Percentiles rank a stretch among this genome's conserved stretches.
Conservation (phyloP, 768 basidiomycete species). For the Termitomyces sp. region DNA sequence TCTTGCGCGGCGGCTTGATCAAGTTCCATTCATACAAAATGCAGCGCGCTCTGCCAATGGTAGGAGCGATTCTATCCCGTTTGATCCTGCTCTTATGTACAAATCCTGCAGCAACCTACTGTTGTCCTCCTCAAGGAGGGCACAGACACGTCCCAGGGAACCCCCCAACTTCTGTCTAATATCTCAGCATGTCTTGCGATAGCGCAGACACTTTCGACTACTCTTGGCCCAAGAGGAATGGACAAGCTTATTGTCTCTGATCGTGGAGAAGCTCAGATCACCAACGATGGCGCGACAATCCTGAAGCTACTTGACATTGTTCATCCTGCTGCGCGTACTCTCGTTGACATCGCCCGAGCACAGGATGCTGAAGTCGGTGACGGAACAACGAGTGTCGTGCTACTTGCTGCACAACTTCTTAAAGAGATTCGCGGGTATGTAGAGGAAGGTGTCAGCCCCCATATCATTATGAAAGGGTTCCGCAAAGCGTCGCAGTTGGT, state of each 20-base stretch:
- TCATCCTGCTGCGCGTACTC: constrained; percentile 95
- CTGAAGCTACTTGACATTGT: constrained; percentile 96
- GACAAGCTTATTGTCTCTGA: constrained; percentile 95
- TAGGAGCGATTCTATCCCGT: constrained; percentile 19
- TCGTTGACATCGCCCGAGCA: constrained; percentile 96
- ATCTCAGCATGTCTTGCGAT: constrained; percentile 96
- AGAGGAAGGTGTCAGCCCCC: constrained; percentile 96
- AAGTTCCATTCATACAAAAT: constrained; percentile 42
- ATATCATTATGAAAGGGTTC: constrained; percentile 97
- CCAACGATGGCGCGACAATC: constrained; percentile 99
- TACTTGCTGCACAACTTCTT: constrained; percentile 89
- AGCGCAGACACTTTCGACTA: constrained; percentile 84
- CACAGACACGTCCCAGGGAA: constrained; percentile 94
- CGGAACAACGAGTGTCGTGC: constrained; percentile 94
- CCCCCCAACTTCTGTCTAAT: constrained; percentile 87
- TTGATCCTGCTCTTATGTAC: constrained; percentile 6
- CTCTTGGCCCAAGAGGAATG: constrained; percentile 98
- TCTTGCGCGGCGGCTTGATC: constrained; percentile 16
- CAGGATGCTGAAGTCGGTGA: constrained; percentile 99
- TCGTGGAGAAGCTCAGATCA: constrained; percentile 95
- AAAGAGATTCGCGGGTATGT: constrained; percentile 90
- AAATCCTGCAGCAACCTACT: constrained; percentile 77
- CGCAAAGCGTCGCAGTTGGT: constrained; percentile 83
- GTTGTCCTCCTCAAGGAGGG: constrained; percentile 95
- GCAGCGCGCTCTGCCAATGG: constrained; percentile 83